Percentiles rank a stretch among this genome's conserved stretches.
Evolutionary conservation across 805 yeast species (phyloP).

Genomic region (Ogataea nakhonphanomensis): DNA sequence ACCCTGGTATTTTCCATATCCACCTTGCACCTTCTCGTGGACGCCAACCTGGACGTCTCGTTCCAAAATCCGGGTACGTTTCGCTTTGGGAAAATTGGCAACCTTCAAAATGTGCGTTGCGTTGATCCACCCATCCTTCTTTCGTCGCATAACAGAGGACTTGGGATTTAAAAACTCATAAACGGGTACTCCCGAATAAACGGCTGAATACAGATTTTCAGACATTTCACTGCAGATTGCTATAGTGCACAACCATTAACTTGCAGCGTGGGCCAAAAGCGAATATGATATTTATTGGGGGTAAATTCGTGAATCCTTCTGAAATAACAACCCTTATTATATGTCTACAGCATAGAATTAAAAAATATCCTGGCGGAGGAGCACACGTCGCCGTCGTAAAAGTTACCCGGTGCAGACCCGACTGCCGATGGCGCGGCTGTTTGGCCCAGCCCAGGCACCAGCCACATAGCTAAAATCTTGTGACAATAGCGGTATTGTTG

Average conservation of each 20-base stretch:
- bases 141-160: conserved; percentile 75
- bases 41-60: conserved; percentile 86
- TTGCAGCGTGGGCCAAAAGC: background rate
- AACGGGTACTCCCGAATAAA: conserved; percentile 79
- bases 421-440: too few relatives aligned
- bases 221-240: conserved; percentile 16
- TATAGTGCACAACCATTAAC: conserved; percentile 4
- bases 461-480: too few relatives aligned
- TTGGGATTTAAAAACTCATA: conserved; percentile 68
- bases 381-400: conserved; percentile 1
- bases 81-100: conserved; percentile 92
- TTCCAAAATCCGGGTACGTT: conserved; percentile 86
- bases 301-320: background rate
- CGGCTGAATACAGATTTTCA: conserved; percentile 59
- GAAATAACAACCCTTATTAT: conserved; percentile 5
- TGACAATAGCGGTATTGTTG: too few relatives aligned
- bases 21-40: conserved; percentile 96
- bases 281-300: background rate
- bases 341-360: background rate
- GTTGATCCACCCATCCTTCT: conserved; percentile 79
- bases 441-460: too few relatives aligned
- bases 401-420: conserved; percentile 1
- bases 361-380: conserved; percentile 2
- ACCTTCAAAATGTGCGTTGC: conserved; percentile 94
- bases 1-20: conserved; percentile 95